Conservation (phyloP, 169 alveolate genomes). For the Plasmodium gonderi region DNA sequence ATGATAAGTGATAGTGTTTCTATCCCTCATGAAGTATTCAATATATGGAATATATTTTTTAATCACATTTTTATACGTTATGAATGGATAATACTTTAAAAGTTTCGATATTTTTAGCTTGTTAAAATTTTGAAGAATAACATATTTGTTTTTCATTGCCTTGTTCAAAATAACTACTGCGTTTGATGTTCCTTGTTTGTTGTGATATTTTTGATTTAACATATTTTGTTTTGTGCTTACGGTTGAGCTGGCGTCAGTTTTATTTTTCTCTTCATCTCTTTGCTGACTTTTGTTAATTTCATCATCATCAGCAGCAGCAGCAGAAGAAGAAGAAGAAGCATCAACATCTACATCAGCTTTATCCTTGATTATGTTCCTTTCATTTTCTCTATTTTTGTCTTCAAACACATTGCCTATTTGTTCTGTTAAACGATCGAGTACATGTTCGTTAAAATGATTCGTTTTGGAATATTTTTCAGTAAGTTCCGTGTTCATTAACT, state of each 20-base stretch:
- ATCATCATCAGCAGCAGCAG: no score
- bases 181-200: not conserved
- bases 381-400: slow-evolving; percentile 11
- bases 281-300: not conserved
- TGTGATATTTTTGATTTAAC: not conserved
- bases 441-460: not conserved
- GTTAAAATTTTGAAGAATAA: slow-evolving; percentile 5
- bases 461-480: slow-evolving; percentile 20
- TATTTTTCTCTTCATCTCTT: not conserved
- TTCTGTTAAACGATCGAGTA: slow-evolving; percentile 17
- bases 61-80: slow-evolving; percentile 1
- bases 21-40: not conserved
- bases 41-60: not conserved
- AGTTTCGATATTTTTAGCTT: slow-evolving; percentile 6
- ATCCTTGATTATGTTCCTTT: not conserved
- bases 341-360: not conserved
- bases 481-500: slow-evolving; percentile 17
- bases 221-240: not conserved
- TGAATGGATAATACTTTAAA: slow-evolving; percentile 2
- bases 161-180: not conserved
- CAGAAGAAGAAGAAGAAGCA: no score
- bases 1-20: not conserved
- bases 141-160: not conserved
- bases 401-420: not conserved
- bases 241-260: not conserved